These are phyloP conservation scores for Dionaea muscipula DNA, from an alignment of 179 eudicot species.

Conservation along the genomic window DNA sequence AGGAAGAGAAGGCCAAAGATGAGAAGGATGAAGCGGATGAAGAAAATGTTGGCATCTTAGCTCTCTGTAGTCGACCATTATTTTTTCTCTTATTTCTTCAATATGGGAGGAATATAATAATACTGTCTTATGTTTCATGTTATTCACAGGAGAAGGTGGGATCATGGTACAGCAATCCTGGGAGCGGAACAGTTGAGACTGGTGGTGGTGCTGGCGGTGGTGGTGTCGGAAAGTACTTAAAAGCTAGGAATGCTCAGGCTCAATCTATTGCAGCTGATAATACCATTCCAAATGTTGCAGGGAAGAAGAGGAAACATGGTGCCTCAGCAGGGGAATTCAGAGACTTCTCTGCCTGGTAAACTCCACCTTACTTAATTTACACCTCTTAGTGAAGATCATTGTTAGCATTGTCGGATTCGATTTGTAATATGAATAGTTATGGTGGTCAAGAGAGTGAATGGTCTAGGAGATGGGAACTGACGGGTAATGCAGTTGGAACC, in stretches of 20 bases:
- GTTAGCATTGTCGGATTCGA: too few relatives aligned
- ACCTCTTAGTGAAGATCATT: too few relatives aligned
- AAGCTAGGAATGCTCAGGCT: conserved; percentile 33
- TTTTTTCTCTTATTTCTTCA: not conserved
- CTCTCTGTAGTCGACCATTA: too few relatives aligned
- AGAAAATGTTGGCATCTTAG: conserved; percentile 47
- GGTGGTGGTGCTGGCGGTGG: conserved; percentile 43
- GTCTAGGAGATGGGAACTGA: too few relatives aligned
- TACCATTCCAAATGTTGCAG: conserved; percentile 19
- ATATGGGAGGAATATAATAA: not conserved
- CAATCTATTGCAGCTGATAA: conserved; percentile 26
- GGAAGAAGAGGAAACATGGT: conserved; percentile 62
- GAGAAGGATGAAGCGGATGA: conserved; percentile 48
- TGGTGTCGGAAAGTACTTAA: conserved; percentile 81
- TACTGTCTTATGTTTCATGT: not conserved
- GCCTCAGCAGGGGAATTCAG: conserved; percentile 28
- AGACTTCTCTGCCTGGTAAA: conserved; percentile 75
- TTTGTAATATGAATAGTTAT: too few relatives aligned
- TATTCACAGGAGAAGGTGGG: conserved; percentile 71
- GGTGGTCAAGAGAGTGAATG: too few relatives aligned
- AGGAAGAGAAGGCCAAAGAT: conserved; percentile 46
- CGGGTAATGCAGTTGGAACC: too few relatives aligned
- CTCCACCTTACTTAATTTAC: too few relatives aligned
- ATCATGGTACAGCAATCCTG: conserved; percentile 95
- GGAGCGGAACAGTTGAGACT: conserved; percentile 34